A percentile compares a stretch with the other conserved stretches of the same genome.
Conservation (phyloP, 2,329 filamentous ascomycete species). For the Aspergillus pseudonomiae region DNA sequence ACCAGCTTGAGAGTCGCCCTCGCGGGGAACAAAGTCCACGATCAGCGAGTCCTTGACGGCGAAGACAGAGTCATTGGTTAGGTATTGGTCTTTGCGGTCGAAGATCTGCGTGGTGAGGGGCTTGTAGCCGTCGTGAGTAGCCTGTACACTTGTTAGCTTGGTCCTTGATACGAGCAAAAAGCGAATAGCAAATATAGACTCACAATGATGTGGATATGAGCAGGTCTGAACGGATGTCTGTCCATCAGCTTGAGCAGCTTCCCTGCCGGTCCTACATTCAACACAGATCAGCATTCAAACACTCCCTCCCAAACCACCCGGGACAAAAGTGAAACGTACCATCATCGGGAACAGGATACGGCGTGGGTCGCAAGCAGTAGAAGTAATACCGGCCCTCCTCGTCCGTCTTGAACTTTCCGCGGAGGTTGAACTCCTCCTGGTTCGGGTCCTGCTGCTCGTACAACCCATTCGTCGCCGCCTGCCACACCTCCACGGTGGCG, state of each 20-base stretch:
- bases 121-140: constrained; percentile 62
- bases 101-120: constrained; percentile 79
- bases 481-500: constrained; percentile 76
- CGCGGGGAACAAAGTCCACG: constrained; percentile 58
- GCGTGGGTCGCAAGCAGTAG: constrained; percentile 64
- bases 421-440: constrained; percentile 73
- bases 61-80: constrained; percentile 62
- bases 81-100: constrained; percentile 66
- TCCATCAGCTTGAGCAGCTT: constrained; percentile 62
- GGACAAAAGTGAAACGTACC: constrained; percentile 28
- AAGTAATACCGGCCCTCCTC: constrained; percentile 65
- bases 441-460: constrained; percentile 74
- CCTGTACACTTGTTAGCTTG: constrained; percentile 34
- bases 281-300: constrained; percentile 6
- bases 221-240: constrained; percentile 63
- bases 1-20: constrained; percentile 56
- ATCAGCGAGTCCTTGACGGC: constrained; percentile 62
- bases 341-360: constrained; percentile 60
- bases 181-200: constrained; percentile 24
- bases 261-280: constrained; percentile 55
- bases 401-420: constrained; percentile 72
- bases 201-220: constrained; percentile 66
- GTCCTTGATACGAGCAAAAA: neutral
- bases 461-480: constrained; percentile 72
- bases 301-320: neutral